Base-by-base conservation (phyloP, 805 yeast genomes). In the Starmerella powellii region DNA sequence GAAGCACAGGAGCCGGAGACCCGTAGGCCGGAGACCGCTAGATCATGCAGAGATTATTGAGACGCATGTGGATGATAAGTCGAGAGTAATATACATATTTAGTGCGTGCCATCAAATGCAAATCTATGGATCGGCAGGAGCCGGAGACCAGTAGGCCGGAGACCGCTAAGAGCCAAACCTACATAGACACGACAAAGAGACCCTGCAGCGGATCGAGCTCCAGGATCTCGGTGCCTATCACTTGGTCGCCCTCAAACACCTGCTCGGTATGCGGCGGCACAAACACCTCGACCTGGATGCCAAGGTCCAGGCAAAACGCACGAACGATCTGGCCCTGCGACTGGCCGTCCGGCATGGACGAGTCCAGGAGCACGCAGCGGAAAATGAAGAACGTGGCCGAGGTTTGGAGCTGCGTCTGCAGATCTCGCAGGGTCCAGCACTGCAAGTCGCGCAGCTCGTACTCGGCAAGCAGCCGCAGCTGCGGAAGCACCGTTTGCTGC, bases 281-380 rank as follows among this genome's bases (percentile, higher is more conserved):
- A 16, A 41, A 34, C 20, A 49, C 55, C n/a, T 70, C 71, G 17
- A 73, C 71, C 41, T 66, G 72, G 11, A 70, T 50, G 18, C 65
- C 70, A 26, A 70, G 55, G 24, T 72, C 74, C 39, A 56, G 49
- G 47, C 80, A 74, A 52, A 62, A 72, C 0, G 66, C 78, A 31
- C 57, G 58, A n/a, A 63, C 63, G 1, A 69, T 34, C 2, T 50
- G 55, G 1, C 56, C 60, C 10, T 47, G 39, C 12, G 23, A 17
- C 12, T 24, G 29, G 16, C 24, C 19, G n/a, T 26, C 26, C 19
- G 31, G 38, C 47, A 4, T 47, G 32, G 13, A 8, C 60, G 55
- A 19, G 11, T 65, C 64, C 2, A 68, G 61, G n/a, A 75, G 51
- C 3, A 67, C 54, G 52, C 80, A 73, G 42, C 68, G 60, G 48